phyloP scores from a whole-genome alignment of 2,329 filamentous ascomycete genomes.

The Cladophialophora bantiana region DNA sequence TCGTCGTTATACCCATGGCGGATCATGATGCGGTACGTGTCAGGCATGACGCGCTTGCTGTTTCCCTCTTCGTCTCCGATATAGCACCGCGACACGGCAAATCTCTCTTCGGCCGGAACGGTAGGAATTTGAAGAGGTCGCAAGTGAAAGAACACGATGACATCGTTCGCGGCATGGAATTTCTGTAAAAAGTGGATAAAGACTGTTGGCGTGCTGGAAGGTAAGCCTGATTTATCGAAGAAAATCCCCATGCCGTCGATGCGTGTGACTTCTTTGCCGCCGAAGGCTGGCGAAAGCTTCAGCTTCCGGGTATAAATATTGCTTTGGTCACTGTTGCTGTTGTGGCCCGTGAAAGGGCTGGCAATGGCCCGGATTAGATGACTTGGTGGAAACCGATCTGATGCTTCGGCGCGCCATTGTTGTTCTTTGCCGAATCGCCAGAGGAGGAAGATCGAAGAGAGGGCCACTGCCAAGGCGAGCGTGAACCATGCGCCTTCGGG shows the following conservation, averaged over 20 bases:
- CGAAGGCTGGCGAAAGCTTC: conserved; percentile 42
- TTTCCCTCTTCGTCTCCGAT: conserved; percentile 15
- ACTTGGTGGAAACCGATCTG: conserved; percentile 64
- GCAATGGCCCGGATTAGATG: conserved; percentile 34
- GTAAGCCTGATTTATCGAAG: conserved; percentile 74
- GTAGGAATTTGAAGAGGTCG: conserved; percentile 67
- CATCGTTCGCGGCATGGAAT: conserved; percentile 70
- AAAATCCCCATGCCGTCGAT: conserved; percentile 72
- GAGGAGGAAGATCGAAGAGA: conserved; percentile 71
- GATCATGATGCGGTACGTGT: conserved; percentile 72
- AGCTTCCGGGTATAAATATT: conserved; percentile 10
- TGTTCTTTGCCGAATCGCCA: conserved; percentile 84
- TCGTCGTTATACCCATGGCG: conserved; percentile 77
- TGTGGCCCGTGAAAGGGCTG: conserved; percentile 46
- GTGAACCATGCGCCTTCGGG: conserved; percentile 82
- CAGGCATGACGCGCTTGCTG: conserved; percentile 56
- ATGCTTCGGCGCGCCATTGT: conserved; percentile 74
- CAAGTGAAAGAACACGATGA: conserved; percentile 77
- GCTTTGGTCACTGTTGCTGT: neutral
- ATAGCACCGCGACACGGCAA: conserved; percentile 48
- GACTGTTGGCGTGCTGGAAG: conserved; percentile 65
- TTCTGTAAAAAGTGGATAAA: conserved; percentile 77
- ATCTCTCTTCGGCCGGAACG: conserved; percentile 59
- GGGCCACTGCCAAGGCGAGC: conserved; percentile 66
- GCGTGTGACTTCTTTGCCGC: conserved; percentile 51